A percentile compares a stretch with the other conserved stretches of the same genome.
Evolutionary conservation across 1,284 basidiomycete species (phyloP).

Genomic region (Malassezia obtusa): DNA sequence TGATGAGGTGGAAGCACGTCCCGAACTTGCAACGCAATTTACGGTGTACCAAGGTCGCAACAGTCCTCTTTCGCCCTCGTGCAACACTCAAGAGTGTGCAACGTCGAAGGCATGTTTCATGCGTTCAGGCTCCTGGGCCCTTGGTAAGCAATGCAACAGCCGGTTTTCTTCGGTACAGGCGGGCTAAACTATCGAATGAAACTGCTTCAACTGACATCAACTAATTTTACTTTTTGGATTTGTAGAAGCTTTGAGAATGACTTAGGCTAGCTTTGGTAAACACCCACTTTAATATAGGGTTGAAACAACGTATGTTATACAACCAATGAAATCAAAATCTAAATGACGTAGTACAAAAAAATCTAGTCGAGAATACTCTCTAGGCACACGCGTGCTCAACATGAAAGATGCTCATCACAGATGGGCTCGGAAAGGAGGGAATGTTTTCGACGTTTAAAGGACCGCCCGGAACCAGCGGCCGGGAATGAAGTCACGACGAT

Average conservation of each 20-base stretch:
- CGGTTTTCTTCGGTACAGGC: constrained; percentile 52
- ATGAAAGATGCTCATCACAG: not conserved
- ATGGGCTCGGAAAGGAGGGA: not conserved
- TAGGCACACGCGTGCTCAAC: not conserved
- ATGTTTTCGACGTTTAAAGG: not conserved
- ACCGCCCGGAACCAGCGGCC: not conserved
- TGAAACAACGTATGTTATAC: too few relatives aligned
- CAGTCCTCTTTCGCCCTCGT: constrained; percentile 54
- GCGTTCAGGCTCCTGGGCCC: constrained; percentile 58
- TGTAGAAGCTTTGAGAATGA: too few relatives aligned
- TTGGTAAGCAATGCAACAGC: constrained; percentile 48
- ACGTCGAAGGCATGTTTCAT: constrained; percentile 68
- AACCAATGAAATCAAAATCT: too few relatives aligned
- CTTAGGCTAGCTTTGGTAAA: too few relatives aligned
- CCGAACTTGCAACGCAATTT: constrained; percentile 59
- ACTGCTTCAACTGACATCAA: too few relatives aligned
- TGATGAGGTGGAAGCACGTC: constrained; percentile 59
- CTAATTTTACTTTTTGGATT: too few relatives aligned
- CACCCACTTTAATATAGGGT: too few relatives aligned
- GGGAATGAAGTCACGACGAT: not conserved
- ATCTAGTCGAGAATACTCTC: too few relatives aligned
- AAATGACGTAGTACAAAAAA: too few relatives aligned
- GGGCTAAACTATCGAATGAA: too few relatives aligned
- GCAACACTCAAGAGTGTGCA: constrained; percentile 56
- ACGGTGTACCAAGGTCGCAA: constrained; percentile 63